Evolutionary conservation across 768 basidiomycete genomes (phyloP), one percentile per base, ranked within the genome.

Genomic region (Lentinula sp.): DNA sequence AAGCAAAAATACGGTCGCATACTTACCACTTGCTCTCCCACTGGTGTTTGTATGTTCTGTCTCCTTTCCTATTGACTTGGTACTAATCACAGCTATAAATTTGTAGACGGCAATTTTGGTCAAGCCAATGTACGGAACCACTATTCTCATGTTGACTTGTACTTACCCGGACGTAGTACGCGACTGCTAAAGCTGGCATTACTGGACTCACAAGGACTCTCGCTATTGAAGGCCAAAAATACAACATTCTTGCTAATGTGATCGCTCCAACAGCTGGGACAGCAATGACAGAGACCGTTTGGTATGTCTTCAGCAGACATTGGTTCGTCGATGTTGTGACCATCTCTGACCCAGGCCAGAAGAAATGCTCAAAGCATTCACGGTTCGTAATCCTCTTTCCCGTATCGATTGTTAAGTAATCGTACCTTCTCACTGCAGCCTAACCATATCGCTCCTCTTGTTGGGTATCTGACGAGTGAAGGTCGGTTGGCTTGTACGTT

Each of bases 1-100:
- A 89, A 94, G 76, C 96, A 98, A 71, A 94, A 93, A 74, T 97
- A 87, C 70, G 97, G 97, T 32, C 86, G 97, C 48, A 95, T 99
- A 68, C 83, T 98, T 57, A 96, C 91, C 34, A 98, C 95, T n/a
- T 83, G 86, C 62, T 98, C 95, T 2, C 87, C 88, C 70, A 93
- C 93, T 54, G 96, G 95, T 62, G 86, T 98, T 57, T 94, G 93
- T 95, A 68, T 68, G 91, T 80, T 10, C 11, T 6, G 10, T 45
- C 16, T 37, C 5, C 40, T n/a, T 15, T 21, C 60, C 8, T 34
- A 49, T 35, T 32, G 31, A 42, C 39, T 9, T 37, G 45, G 50
- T 15, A 13, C 34, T 53, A 40, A 28, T 21, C 55, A 18, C n/a
- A 18, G 7, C 46, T 40, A 57, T 40, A 40, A 13, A 42, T 28